These are phyloP conservation scores for Avena eriantha DNA, from an alignment of 176 grass and related monocot species.

Conservation along the genomic window DNA sequence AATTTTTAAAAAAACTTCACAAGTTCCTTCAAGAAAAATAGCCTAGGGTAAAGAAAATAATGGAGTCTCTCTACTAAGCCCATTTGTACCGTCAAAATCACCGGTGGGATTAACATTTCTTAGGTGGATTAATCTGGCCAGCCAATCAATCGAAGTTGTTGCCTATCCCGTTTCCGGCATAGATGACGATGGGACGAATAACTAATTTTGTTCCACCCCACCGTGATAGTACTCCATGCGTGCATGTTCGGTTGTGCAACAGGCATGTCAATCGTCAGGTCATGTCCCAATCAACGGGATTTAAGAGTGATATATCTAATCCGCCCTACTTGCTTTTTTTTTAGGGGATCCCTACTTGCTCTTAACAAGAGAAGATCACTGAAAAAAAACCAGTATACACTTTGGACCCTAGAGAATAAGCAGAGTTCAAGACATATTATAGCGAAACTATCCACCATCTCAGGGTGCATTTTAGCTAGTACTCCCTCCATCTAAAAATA, in stretches of 20 bases:
- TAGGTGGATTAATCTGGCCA: too few species aligned
- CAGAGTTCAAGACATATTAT: slow-evolving; percentile 27
- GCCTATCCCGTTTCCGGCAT: not conserved
- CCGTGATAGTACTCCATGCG: not conserved
- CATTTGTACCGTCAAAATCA: too few species aligned
- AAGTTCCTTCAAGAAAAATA: too few species aligned
- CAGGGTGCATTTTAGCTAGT: not conserved
- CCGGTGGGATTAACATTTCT: too few species aligned
- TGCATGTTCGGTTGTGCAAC: not conserved
- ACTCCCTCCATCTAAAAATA: too few species aligned
- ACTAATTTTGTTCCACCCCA: not conserved
- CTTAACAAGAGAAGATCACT: not conserved
- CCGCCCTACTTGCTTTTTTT: too few species aligned
- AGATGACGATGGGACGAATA: not conserved
- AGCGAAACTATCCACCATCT: not conserved
- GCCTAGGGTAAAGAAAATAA: too few species aligned
- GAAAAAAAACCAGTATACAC: not conserved
- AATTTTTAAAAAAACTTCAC: too few species aligned
- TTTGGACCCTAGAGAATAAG: slow-evolving; percentile 51
- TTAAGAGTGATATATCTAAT: too few species aligned
- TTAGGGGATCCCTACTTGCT: not conserved
- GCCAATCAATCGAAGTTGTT: too few species aligned
- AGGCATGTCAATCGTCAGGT: slow-evolving; percentile 7
- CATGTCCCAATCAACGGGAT: not conserved
- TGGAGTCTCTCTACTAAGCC: too few species aligned